Evolutionary conservation across 2,329 filamentous ascomycete genomes (phyloP), one percentile per base, ranked within the genome.

Genomic region (Orbilia blumenaviensis): DNA sequence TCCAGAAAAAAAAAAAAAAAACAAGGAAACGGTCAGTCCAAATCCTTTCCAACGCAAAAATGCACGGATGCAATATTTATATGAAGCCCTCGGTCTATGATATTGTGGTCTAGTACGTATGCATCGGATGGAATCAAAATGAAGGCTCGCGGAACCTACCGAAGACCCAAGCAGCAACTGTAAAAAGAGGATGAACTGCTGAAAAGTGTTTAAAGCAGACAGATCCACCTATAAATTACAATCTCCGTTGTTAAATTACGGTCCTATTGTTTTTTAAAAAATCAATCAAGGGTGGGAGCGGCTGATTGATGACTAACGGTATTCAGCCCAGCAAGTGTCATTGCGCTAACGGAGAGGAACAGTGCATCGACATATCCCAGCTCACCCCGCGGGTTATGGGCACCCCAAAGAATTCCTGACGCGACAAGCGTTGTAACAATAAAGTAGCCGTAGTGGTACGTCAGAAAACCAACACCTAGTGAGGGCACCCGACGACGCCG

Each of bases 241-340:
- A 52, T 50, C 18, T 27, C 23, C 54, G 9, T 63, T 54, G 63
- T 56, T 75, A 75, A 63, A 68, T 72, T 58, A 50, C 46, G 14
- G 50, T 48, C 36, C 29, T 36, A 58, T 42, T n/a, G n/a, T n/a
- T n/a, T n/a, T 68, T 29, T 16, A 38, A 63, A 67, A 50, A 36
- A 32, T 9, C n/a, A 1, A 21, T 42, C 29, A n/a, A 36, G 21
- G 16, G 27, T 50, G 16, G 34, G 44, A 7, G 46, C 32, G 16
- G 9, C 42, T 16, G 48, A 16, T 34, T 66, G 44, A 64, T 60
- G 44, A 80, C 90, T 88, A 78, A 89, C 86, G 0, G 89, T 90
- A 79, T 91, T 92, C 68, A 92, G 83, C 0, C 90, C 90, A 5
- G 89, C 87, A 63, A 88, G 85, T 5, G 89, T 91, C 84, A 92